phyloP scores from a whole-genome alignment of 306 rosid genomes.

The Cucurbita pepo region DNA sequence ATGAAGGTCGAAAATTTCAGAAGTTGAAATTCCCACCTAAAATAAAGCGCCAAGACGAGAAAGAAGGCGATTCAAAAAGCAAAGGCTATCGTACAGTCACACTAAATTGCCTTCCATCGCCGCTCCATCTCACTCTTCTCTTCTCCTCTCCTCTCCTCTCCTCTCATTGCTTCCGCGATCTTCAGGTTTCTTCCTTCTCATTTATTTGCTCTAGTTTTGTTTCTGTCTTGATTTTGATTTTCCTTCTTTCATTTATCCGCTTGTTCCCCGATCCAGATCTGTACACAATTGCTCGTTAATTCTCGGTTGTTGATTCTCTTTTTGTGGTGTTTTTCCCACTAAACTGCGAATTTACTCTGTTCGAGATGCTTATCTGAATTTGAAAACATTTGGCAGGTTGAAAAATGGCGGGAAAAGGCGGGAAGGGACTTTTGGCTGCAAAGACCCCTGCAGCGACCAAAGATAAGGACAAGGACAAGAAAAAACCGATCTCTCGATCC shows the following conservation, averaged over 20 bases:
- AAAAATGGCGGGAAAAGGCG: constrained; percentile 91
- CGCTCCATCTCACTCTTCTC: not conserved
- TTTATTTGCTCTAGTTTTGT: not conserved
- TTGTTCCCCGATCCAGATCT: not conserved
- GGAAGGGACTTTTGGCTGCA: constrained; percentile 82
- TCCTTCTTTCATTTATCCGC: not conserved
- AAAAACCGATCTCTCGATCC: constrained; percentile 76
- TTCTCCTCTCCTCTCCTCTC: not conserved
- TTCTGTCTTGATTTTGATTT: not conserved
- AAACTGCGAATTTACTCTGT: not conserved
- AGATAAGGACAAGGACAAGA: constrained; percentile 78
- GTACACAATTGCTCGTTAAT: not conserved
- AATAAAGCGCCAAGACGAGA: constrained; percentile 12
- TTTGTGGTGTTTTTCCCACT: too few relatives aligned
- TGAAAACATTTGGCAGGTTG: not conserved
- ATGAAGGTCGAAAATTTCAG: not conserved
- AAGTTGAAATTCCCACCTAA: constrained; percentile 21
- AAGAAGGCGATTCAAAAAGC: not conserved
- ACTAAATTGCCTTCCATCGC: not conserved
- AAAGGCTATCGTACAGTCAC: not conserved
- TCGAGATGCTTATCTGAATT: not conserved
- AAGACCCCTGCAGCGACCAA: constrained; percentile 84
- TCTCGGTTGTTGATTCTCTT: not conserved
- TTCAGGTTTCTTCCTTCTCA: constrained; percentile 14
- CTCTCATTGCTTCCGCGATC: not conserved